phyloP scores from a whole-genome alignment of 352 stramenopile species.

The Phytopythium chamaehyphon region DNA sequence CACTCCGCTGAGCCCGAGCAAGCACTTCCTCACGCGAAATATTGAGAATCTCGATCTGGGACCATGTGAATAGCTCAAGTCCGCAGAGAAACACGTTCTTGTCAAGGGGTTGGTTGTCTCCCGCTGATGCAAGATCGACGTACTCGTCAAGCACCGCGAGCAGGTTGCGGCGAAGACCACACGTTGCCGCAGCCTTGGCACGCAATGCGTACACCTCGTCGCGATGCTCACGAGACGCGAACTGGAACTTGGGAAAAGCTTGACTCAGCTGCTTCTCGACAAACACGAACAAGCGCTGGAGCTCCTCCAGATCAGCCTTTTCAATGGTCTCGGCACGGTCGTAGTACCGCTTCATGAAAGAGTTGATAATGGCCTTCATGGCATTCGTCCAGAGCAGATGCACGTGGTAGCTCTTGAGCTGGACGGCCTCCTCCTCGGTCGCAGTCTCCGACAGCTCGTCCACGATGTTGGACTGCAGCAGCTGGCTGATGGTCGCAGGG shows the following conservation, averaged over 20 bases:
- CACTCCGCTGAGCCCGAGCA: constrained; percentile 26
- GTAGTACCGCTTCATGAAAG: constrained; percentile 53
- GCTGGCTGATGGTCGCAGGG: constrained; percentile 49
- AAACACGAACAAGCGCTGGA: constrained; percentile 52
- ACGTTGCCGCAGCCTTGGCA: constrained; percentile 54
- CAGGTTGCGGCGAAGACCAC: constrained; percentile 34
- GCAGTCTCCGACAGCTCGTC: constrained; percentile 18
- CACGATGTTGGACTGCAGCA: constrained; percentile 46
- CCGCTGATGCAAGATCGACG: constrained; percentile 20
- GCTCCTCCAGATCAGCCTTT: constrained; percentile 32
- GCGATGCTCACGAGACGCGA: constrained; percentile 35
- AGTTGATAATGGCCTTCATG: constrained; percentile 63
- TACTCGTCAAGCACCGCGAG: constrained; percentile 65
- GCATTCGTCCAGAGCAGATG: constrained; percentile 45
- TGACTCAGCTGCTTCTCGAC: constrained; percentile 53
- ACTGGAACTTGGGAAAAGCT: constrained; percentile 52
- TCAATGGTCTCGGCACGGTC: constrained; percentile 35
- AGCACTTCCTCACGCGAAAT: constrained; percentile 37
- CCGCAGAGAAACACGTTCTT: constrained; percentile 39
- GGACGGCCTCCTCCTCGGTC: neutral
- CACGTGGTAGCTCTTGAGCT: constrained; percentile 31
- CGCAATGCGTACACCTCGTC: constrained; percentile 54
- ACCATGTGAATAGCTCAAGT: constrained; percentile 52
- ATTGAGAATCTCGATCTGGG: constrained; percentile 47
- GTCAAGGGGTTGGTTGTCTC: constrained; percentile 7